Conservation (phyloP, 306 rosid species). For the Vigna mungo region DNA sequence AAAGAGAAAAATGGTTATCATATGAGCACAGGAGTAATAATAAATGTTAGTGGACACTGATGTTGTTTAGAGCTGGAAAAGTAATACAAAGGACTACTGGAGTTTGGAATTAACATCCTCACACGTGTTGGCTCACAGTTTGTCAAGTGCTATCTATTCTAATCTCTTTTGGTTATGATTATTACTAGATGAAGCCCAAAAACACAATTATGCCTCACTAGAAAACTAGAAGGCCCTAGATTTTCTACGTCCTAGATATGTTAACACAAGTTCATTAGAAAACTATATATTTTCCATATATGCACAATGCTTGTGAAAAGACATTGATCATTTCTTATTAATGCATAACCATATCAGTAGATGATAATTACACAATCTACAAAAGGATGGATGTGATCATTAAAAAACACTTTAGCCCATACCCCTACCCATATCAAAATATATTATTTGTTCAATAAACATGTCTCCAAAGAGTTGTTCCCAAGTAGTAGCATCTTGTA, state of each 20-base stretch:
- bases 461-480: neutral
- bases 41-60: constrained; percentile 15
- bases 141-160: neutral
- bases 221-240: neutral
- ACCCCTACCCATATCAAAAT: neutral
- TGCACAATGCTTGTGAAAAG: neutral
- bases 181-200: neutral
- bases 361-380: neutral
- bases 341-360: neutral
- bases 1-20: neutral
- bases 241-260: neutral
- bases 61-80: neutral
- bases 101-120: neutral
- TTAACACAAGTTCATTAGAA: neutral
- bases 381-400: neutral
- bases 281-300: neutral
- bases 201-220: neutral
- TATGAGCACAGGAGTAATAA: constrained; percentile 1
- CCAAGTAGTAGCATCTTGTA: neutral
- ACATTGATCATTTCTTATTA: neutral
- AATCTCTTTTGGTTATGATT: neutral
- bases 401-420: neutral
- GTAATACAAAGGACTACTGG: neutral
- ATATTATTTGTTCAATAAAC: neutral
- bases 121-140: neutral